Conservation (phyloP, 805 yeast species). For the Clavispora carvajalis region DNA sequence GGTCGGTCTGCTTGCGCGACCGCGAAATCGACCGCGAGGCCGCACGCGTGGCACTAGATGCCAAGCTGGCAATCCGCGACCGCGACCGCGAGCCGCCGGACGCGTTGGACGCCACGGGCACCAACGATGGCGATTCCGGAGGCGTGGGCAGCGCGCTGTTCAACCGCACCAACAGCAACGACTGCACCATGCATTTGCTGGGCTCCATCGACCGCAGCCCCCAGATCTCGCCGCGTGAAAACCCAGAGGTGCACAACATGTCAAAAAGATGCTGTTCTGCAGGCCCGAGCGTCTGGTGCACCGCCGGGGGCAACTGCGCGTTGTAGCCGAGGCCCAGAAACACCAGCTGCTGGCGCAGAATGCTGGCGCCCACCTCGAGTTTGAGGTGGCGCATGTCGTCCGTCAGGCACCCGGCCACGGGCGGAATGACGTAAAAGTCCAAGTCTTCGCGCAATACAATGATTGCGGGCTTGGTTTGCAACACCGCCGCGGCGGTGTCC, state of each 20-base stretch:
- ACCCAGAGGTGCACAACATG: slow-evolving; percentile 91
- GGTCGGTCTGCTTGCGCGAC: slow-evolving; percentile 37
- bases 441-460: slow-evolving; percentile 91
- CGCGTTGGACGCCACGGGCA: slow-evolving; percentile 40
- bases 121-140: slow-evolving; percentile 39
- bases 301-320: slow-evolving; percentile 19
- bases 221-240: slow-evolving; percentile 64
- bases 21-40: slow-evolving; percentile 56
- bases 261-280: slow-evolving; percentile 94
- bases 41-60: slow-evolving; percentile 50
- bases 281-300: slow-evolving; percentile 59
- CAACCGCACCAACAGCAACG: slow-evolving; percentile 68
- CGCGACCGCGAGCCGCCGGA: slow-evolving; percentile 30
- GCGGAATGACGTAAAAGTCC: slow-evolving; percentile 89
- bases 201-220: slow-evolving; percentile 88
- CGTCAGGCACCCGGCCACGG: slow-evolving; percentile 46
- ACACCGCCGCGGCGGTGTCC: slow-evolving; percentile 50
- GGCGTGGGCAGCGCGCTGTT: slow-evolving; percentile 33
- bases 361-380: slow-evolving; percentile 62
- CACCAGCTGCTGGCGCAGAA: slow-evolving; percentile 53
- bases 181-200: slow-evolving; percentile 77
- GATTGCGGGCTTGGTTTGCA: slow-evolving; percentile 79
- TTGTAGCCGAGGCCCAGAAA: slow-evolving; percentile 77
- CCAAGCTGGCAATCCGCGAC: slow-evolving; percentile 55
- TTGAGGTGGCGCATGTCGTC: slow-evolving; percentile 67